Base-by-base conservation (phyloP, 2,329 filamentous ascomycete genomes). In the Cladosporium sp. region DNA sequence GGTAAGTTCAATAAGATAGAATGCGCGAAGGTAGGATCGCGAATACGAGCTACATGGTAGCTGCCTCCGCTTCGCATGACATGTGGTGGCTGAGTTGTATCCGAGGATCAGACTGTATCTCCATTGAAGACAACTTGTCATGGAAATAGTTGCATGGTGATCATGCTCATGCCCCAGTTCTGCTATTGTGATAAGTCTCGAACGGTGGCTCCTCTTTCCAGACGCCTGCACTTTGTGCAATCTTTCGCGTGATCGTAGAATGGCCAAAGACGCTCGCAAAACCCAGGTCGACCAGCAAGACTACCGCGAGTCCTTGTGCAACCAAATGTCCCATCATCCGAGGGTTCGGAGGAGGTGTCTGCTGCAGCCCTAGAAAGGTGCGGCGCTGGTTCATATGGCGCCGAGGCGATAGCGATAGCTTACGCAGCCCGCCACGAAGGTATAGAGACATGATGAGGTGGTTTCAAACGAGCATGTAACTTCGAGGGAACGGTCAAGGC, bases 281-380 rank as follows among this genome's bases (percentile, higher is more conserved):
- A 18, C 69, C 72, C 5, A 71, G 44, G 40, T 76, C 73, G 11
- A 68, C 72, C 10, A 75, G 55, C 44, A 78, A 68, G 21, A 78
- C 76, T 7, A 78, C 67, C 1, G 66, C 71, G 18, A 78, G 68
- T 14, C 76, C 75, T 69, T 77, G 74, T 0, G 71, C 61, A 21
- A 77, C 76, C 12, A 78, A 70, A 44, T 70, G 73, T n/a, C 70
- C 75, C 69, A 75, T 75, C 55, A 71, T 71, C 18, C 68, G 66
- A 26, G 73, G 71, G 21, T 69, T 69, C 2, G 73, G 74, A 12
- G 74, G 65, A 28, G 73, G 72, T 7, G 75, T 69, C 2, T 72
- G 72, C 31, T 73, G 73, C 2, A 76, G 68, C 31, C 70, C 71
- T 21, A 76, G 66, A 64, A 77, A 76, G 5, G 69, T 72, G 18